phyloP scores from a whole-genome alignment of 1,284 basidiomycete genomes.

The Cryptococcus depauperatus region DNA sequence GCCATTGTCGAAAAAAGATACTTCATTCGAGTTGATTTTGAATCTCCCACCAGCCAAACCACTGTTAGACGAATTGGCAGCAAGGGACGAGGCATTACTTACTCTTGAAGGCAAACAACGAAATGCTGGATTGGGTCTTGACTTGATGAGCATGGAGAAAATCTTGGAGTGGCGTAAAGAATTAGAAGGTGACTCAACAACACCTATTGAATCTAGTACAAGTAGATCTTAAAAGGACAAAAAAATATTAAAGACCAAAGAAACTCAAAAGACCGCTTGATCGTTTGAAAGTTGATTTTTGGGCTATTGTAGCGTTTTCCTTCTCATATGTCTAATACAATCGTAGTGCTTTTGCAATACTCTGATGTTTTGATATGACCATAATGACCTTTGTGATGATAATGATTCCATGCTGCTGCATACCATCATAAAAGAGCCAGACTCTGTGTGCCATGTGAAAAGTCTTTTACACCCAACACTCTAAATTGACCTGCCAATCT shows the following conservation, averaged over 20 bases:
- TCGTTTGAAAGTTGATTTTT: too few relatives aligned
- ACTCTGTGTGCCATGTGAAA: not conserved
- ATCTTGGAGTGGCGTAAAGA: slow-evolving; percentile 14
- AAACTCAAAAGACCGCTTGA: too few relatives aligned
- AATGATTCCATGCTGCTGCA: not conserved
- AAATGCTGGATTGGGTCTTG: not conserved
- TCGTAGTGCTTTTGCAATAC: not conserved
- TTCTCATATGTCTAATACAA: not conserved
- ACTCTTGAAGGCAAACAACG: not conserved
- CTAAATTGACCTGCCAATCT: slow-evolving; percentile 7
- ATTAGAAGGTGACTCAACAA: slow-evolving; percentile 8
- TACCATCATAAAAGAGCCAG: not conserved
- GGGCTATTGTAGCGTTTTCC: not conserved
- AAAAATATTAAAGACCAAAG: too few relatives aligned
- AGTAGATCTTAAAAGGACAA: too few relatives aligned
- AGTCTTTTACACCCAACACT: not conserved
- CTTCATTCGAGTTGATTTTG: not conserved
- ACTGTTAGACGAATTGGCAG: slow-evolving; percentile 6
- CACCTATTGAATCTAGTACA: too few relatives aligned
- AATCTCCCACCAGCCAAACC: not conserved
- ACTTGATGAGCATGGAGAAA: not conserved
- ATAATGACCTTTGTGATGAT: too few relatives aligned
- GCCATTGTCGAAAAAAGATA: not conserved
- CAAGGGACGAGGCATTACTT: slow-evolving; percentile 1
- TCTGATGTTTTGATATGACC: not conserved